These are phyloP conservation scores for Ophiobolus disseminans DNA, from an alignment of 2,329 filamentous ascomycete genomes.

Conservation along the genomic window DNA sequence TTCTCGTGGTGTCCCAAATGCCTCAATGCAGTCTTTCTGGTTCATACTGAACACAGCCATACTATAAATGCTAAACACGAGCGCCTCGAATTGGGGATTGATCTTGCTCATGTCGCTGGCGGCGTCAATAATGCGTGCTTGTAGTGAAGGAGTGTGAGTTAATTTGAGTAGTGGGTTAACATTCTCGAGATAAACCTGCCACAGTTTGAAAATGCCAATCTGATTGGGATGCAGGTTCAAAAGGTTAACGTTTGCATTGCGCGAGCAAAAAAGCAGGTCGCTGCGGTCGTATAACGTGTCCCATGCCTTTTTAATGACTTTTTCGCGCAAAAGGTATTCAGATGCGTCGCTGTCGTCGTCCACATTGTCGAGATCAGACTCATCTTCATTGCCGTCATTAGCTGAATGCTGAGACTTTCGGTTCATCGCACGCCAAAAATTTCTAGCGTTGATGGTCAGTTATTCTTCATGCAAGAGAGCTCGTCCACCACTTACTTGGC, in stretches of 20 bases:
- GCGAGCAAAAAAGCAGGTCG: slow-evolving; percentile 62
- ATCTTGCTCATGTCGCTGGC: slow-evolving; percentile 57
- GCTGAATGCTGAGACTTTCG: slow-evolving; percentile 9
- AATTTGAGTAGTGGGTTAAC: slow-evolving; percentile 42
- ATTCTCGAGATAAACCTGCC: slow-evolving; percentile 72
- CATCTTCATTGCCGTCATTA: slow-evolving; percentile 5
- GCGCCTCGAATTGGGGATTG: slow-evolving; percentile 65
- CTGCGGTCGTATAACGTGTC: slow-evolving; percentile 53
- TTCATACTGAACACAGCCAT: slow-evolving; percentile 58
- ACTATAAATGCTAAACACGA: slow-evolving; percentile 47
- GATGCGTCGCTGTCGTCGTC: slow-evolving; percentile 7
- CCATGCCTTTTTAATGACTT: slow-evolving; percentile 55
- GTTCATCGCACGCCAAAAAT: slow-evolving; percentile 35
- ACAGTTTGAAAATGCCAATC: slow-evolving; percentile 71
- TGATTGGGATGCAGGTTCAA: slow-evolving; percentile 68
- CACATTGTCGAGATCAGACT: background rate
- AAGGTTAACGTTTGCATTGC: slow-evolving; percentile 64
- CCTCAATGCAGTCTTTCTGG: slow-evolving; percentile 60
- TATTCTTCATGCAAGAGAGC: slow-evolving; percentile 7
- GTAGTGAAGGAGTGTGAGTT: slow-evolving; percentile 37
- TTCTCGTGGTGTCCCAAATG: slow-evolving; percentile 61
- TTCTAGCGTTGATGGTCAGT: slow-evolving; percentile 17
- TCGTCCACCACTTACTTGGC: slow-evolving; percentile 7
- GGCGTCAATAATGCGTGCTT: slow-evolving; percentile 69
- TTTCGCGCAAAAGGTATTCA: slow-evolving; percentile 18